phyloP scores from a whole-genome alignment of 164 flowering plant species.

The Sedum album region DNA sequence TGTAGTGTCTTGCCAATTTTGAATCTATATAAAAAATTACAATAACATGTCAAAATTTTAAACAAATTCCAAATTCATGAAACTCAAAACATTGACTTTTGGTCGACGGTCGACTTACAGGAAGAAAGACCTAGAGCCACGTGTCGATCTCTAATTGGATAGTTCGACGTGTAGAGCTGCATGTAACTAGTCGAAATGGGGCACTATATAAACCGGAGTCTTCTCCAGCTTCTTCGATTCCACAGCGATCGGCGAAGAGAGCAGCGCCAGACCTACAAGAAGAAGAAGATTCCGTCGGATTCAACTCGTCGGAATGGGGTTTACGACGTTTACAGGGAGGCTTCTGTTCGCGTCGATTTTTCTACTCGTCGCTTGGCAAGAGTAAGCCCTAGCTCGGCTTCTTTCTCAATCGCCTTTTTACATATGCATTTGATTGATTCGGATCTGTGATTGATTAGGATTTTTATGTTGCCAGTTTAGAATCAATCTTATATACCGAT shows the following conservation, averaged over 20 bases:
- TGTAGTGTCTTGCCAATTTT: too few relatives aligned
- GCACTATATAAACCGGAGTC: background rate
- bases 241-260: background rate
- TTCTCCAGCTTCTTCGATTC: background rate
- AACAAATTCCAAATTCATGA: background rate
- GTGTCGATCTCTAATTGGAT: background rate
- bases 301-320: constrained; percentile 9
- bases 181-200: background rate
- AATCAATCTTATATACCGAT: too few relatives aligned
- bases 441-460: constrained; percentile 2
- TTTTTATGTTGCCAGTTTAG: too few relatives aligned
- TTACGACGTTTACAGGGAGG: constrained; percentile 48
- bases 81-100: background rate
- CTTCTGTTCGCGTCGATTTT: constrained; percentile 61
- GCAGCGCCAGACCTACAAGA: too few relatives aligned
- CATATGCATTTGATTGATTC: constrained; percentile 13
- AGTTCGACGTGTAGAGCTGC: background rate
- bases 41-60: background rate
- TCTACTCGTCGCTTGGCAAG: constrained; percentile 55
- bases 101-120: too few relatives aligned
- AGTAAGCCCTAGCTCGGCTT: constrained; percentile 33
- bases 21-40: too few relatives aligned
- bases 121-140: background rate
- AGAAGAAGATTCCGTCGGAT: background rate
- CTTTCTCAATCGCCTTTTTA: background rate